Evolutionary conservation across 768 basidiomycete species (phyloP), one percentile per base, ranked within the genome.

Genomic region (Suillus placidus): DNA sequence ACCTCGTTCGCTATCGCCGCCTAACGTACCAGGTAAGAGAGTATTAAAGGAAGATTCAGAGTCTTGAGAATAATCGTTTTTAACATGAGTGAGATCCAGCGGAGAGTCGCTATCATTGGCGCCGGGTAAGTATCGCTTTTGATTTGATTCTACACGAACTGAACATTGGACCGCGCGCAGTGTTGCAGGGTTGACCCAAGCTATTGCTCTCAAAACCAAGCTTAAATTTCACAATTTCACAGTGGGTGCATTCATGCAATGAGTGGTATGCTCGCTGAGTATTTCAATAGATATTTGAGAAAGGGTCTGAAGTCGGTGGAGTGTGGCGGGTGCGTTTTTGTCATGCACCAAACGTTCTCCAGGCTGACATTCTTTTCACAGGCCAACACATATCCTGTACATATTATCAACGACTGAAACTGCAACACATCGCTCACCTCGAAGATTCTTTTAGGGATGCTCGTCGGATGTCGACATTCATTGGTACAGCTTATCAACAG

Each of bases 321-420:
- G 83, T 83, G 40, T 86, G 85, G 84, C 76, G 82, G 66, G 84
- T 85, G 62, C 69, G 83, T 76, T 37, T 10, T 58, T 20, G 18
- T 18, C 34, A 14, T 42, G 26, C 20, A n/a, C 10, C 43, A 58
- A 67, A 35, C 2, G 14, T 65, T 34, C 23, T 30, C 20, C n/a
- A n/a, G n/a, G n/a, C 38, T 26, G 40, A 49, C 23, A 14, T 57
- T n/a, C 1, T 18, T 62, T 30, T 26, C 47, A 20, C 61, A 78
- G 77, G 75, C 66, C 3, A 78, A 74, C 47, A 70, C 71, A 40
- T 74, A 76, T 35, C 72, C 72, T 26, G 73, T 68, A 34, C 7
- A 51, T 26, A 8, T 12, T 1, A n/a, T 38, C 37, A 6, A 56
- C 37, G 14, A 52, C 20, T 34, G 18, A 56, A 42, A 23, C 23